A percentile compares a stretch with the other conserved stretches of the same genome.
phyloP scores from a whole-genome alignment of 768 basidiomycete species.

The Nidularia sp. region DNA sequence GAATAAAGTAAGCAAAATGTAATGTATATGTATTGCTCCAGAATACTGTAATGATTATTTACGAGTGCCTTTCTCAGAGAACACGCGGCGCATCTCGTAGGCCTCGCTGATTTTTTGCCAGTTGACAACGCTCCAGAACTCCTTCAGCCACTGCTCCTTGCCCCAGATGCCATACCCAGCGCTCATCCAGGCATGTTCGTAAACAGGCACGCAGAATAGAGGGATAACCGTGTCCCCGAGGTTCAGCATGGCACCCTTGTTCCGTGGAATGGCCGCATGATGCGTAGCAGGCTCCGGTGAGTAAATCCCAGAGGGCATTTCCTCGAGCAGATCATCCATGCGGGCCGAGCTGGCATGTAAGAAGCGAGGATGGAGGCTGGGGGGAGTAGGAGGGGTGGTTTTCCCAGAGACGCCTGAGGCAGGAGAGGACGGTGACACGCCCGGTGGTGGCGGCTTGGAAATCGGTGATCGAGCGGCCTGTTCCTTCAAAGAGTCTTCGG shows the following conservation, averaged over 20 bases:
- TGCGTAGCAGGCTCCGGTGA: no score
- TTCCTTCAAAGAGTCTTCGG: neutral
- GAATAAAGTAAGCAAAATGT: no score
- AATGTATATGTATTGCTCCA: no score
- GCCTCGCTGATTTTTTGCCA: constrained; percentile 59
- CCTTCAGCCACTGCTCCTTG: constrained; percentile 78
- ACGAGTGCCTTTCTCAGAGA: no score
- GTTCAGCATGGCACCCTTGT: constrained; percentile 14
- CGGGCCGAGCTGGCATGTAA: constrained; percentile 12
- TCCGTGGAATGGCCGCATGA: no score
- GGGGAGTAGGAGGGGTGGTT: constrained; percentile 18
- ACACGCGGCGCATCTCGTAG: constrained; percentile 12
- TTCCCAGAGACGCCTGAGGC: constrained; percentile 34
- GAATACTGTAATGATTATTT: no score
- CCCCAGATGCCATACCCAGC: constrained; percentile 90
- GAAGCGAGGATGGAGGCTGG: constrained; percentile 19
- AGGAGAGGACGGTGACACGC: constrained; percentile 32
- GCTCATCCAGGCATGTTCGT: constrained; percentile 85
- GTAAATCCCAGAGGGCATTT: no score
- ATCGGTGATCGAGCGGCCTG: constrained; percentile 15
- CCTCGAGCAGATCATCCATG: neutral
- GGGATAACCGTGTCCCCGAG: constrained; percentile 65
- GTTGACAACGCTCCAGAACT: constrained; percentile 81
- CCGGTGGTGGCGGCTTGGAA: constrained; percentile 20
- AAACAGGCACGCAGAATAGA: constrained; percentile 71